phyloP scores from a whole-genome alignment of 2,329 filamentous ascomycete genomes.

The Cytospora leucostoma region DNA sequence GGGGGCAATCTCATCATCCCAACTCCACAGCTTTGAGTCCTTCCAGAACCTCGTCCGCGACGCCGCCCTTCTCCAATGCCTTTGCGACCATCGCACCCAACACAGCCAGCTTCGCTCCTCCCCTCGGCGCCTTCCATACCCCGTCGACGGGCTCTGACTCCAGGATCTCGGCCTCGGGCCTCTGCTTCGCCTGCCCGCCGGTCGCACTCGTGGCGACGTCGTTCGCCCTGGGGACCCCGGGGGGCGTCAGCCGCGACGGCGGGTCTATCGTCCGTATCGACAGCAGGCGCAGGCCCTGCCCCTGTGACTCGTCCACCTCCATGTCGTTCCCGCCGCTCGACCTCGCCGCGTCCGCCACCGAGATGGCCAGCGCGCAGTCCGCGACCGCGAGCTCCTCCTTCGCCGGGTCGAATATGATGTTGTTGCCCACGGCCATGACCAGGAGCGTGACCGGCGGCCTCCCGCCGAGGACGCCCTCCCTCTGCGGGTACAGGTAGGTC shows the following conservation, averaged over 20 bases:
- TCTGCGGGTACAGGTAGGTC: constrained; percentile 70
- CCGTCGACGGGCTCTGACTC: constrained; percentile 64
- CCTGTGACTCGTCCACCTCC: constrained; percentile 42
- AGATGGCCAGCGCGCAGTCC: constrained; percentile 84
- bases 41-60: constrained; percentile 83
- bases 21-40: constrained; percentile 77
- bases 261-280: constrained; percentile 74
- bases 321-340: constrained; percentile 36
- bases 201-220: constrained; percentile 54
- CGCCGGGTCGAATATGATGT: constrained; percentile 91
- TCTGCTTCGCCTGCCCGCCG: constrained; percentile 39
- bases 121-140: constrained; percentile 84
- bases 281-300: constrained; percentile 58
- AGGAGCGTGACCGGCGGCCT: constrained; percentile 87
- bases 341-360: constrained; percentile 58
- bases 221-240: constrained; percentile 65
- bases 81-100: constrained; percentile 75
- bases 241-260: constrained; percentile 70
- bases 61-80: constrained; percentile 74
- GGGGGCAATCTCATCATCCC: constrained; percentile 42
- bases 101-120: constrained; percentile 75
- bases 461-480: constrained; percentile 37
- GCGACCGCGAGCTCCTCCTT: constrained; percentile 92
- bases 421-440: constrained; percentile 81
- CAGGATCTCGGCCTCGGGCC: constrained; percentile 42